A percentile compares a stretch with the other conserved stretches of the same genome.
These are phyloP conservation scores for Hypoxylon perforatum DNA, from an alignment of 495 filamentous ascomycete genomes.

Conservation along the genomic window DNA sequence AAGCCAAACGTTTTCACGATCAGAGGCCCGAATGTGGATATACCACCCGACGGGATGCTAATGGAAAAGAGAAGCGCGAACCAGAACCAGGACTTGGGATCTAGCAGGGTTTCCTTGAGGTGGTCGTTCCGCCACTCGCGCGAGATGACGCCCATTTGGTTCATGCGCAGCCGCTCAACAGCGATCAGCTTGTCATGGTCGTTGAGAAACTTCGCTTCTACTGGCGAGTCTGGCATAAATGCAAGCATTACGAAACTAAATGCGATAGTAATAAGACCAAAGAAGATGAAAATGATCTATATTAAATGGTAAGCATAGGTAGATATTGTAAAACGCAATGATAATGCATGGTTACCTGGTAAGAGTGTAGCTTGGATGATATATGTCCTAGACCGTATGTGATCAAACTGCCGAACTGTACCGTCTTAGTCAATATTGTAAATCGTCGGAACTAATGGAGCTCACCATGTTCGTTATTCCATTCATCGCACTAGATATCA, in stretches of 20 bases:
- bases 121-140: constrained; percentile 72
- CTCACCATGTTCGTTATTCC: constrained; percentile 64
- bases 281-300: constrained; percentile 67
- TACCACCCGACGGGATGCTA: constrained; percentile 70
- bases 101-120: constrained; percentile 64
- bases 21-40: constrained; percentile 70
- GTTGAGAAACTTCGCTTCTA: constrained; percentile 65
- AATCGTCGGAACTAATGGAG: not conserved
- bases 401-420: constrained; percentile 37
- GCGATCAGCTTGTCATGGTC: constrained; percentile 63
- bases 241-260: constrained; percentile 59
- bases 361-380: constrained; percentile 59
- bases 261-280: constrained; percentile 63
- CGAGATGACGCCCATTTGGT: constrained; percentile 69
- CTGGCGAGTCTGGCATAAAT: constrained; percentile 67
- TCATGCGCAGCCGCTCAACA: constrained; percentile 65
- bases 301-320: constrained; percentile 1
- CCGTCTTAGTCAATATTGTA: not conserved
- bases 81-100: constrained; percentile 72
- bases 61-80: constrained; percentile 63
- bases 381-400: constrained; percentile 68
- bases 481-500: constrained; percentile 59
- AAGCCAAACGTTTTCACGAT: constrained; percentile 71
- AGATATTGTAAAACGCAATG: not conserved
- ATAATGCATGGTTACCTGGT: constrained; percentile 51